A percentile compares a stretch with the other conserved stretches of the same genome.
These are phyloP conservation scores for Ophiobolus disseminans DNA, from an alignment of 2,329 filamentous ascomycete genomes.

Conservation along the genomic window DNA sequence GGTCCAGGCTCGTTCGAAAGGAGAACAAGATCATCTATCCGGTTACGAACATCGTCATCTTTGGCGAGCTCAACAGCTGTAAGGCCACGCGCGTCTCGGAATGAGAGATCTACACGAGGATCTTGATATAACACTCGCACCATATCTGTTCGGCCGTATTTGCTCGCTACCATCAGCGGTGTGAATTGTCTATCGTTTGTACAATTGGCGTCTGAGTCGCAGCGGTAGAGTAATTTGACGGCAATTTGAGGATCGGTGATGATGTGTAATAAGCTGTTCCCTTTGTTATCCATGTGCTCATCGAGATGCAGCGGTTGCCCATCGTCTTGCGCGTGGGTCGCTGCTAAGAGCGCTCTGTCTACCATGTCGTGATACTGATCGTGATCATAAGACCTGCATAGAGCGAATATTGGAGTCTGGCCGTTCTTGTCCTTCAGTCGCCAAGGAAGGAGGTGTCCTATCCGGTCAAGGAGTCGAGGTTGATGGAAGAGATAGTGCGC, in stretches of 20 bases:
- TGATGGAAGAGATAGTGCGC: slow-evolving; percentile 97
- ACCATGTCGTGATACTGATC: slow-evolving; percentile 88
- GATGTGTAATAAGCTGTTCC: slow-evolving; percentile 95
- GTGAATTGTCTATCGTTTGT: slow-evolving; percentile 96
- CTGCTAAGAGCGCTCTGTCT: slow-evolving; percentile 76
- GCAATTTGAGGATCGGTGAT: slow-evolving; percentile 85
- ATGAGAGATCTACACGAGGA: slow-evolving; percentile 81
- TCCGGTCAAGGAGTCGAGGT: slow-evolving; percentile 76
- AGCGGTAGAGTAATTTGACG: slow-evolving; percentile 75
- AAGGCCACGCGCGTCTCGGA: slow-evolving; percentile 84
- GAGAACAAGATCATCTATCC: slow-evolving; percentile 90
- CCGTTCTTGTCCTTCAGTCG: slow-evolving; percentile 92
- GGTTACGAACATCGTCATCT: slow-evolving; percentile 95
- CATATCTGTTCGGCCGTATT: slow-evolving; percentile 94
- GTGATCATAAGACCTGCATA: slow-evolving; percentile 96
- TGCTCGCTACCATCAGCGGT: slow-evolving; percentile 96
- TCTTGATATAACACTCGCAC: slow-evolving; percentile 88
- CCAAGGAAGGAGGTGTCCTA: slow-evolving; percentile 85
- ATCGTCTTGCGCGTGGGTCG: slow-evolving; percentile 77
- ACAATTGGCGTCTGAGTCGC: slow-evolving; percentile 95
- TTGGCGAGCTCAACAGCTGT: slow-evolving; percentile 97
- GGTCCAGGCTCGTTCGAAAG: slow-evolving; percentile 70
- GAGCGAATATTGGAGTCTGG: slow-evolving; percentile 94
- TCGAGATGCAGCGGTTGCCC: slow-evolving; percentile 84
- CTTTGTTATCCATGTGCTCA: slow-evolving; percentile 89